phyloP scores from a whole-genome alignment of 2,329 filamentous ascomycete genomes.

The Exophiala lecanii-corni region DNA sequence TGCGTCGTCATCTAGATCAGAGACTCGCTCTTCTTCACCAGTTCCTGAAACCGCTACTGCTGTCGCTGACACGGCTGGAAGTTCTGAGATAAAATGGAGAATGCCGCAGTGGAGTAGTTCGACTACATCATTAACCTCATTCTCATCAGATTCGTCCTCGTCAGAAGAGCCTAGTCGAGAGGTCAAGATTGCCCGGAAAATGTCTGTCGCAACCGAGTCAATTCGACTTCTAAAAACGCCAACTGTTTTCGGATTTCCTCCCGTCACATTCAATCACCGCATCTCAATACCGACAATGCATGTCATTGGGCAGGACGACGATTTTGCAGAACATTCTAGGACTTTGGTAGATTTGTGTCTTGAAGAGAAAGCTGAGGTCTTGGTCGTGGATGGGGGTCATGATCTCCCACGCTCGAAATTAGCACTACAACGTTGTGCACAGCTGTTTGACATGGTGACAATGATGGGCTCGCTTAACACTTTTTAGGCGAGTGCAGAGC shows the following conservation, averaged over 20 bases:
- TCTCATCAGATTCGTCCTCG: background rate
- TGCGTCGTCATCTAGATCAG: too few species aligned
- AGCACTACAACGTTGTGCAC: background rate
- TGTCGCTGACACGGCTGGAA: too few species aligned
- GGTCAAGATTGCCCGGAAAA: background rate
- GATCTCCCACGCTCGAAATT: background rate
- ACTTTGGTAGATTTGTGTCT: background rate
- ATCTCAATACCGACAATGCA: slow-evolving; percentile 24
- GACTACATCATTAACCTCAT: background rate
- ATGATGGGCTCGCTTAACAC: slow-evolving; percentile 4
- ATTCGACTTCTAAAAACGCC: background rate
- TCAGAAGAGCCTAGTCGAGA: background rate
- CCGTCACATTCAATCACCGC: slow-evolving; percentile 9
- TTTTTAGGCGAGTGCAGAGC: too few species aligned
- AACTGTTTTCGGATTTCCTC: slow-evolving; percentile 4
- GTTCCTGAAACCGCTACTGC: too few species aligned
- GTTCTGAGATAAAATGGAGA: background rate
- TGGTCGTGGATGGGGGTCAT: background rate
- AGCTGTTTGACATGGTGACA: background rate
- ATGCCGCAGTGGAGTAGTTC: background rate
- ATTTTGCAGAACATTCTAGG: background rate
- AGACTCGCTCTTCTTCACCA: too few species aligned
- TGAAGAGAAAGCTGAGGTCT: background rate
- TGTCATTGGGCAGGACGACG: slow-evolving; percentile 18
- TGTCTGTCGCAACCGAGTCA: background rate